phyloP scores from a whole-genome alignment of 176 grass and related monocot genomes.

The Neostapfia colusana region DNA sequence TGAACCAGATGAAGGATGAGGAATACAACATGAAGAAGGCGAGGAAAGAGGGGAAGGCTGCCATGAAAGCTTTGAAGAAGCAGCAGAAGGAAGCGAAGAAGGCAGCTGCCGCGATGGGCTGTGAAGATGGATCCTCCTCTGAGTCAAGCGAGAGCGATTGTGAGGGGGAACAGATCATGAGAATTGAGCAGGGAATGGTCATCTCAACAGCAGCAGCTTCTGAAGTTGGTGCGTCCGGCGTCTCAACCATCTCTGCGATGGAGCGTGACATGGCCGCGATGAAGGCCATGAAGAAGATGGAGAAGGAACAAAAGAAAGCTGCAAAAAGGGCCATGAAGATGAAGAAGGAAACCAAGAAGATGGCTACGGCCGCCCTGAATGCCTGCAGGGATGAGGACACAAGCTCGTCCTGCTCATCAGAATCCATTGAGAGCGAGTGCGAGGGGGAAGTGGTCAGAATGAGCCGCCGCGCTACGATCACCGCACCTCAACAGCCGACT shows the following conservation, averaged over 20 bases:
- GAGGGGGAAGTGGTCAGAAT: slow-evolving; percentile 34
- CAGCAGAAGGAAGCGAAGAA: slow-evolving; percentile 39
- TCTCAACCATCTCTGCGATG: neutral
- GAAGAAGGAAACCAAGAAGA: slow-evolving; percentile 49
- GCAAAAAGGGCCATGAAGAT: slow-evolving; percentile 51
- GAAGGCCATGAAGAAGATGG: slow-evolving; percentile 63
- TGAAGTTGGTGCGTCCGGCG: neutral
- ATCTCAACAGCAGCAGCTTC: neutral
- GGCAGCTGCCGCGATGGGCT: neutral
- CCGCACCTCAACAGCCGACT: neutral
- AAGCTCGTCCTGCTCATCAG: slow-evolving; percentile 51
- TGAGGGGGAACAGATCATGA: neutral
- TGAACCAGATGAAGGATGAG: slow-evolving; percentile 55
- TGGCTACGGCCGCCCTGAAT: slow-evolving; percentile 17
- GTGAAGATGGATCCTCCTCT: slow-evolving; percentile 26
- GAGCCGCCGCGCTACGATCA: slow-evolving; percentile 31
- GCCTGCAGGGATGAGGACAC: slow-evolving; percentile 45
- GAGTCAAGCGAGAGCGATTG: slow-evolving; percentile 61
- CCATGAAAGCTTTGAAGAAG: slow-evolving; percentile 45
- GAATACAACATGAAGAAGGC: slow-evolving; percentile 47
- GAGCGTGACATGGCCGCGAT: slow-evolving; percentile 37
- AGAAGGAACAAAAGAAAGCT: slow-evolving; percentile 57
- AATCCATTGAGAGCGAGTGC: slow-evolving; percentile 57
- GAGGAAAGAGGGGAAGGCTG: slow-evolving; percentile 45
- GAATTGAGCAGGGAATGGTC: neutral